Evolutionary conservation across 1,139 yeast species (phyloP), one percentile per base, ranked within the genome.

Genomic region (Yamadazyma blattariae): DNA sequence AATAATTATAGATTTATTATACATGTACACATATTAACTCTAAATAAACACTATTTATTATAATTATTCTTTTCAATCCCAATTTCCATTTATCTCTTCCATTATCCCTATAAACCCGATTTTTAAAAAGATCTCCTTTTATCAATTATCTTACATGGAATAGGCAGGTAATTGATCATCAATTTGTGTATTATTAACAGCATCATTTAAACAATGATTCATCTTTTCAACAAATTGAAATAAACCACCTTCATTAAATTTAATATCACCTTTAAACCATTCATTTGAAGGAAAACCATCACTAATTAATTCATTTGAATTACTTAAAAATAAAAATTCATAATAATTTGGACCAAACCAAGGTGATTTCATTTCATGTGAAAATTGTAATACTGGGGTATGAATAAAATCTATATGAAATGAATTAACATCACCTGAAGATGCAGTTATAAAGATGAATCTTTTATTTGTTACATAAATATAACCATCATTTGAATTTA

Each of bases 281-380:
- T 65, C 60, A 25, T 62, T 48, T 30, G 56, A 57, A 10, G 75
- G 74, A 25, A 69, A 61, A 2, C 79, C 74, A 31, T 73, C 77
- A 32, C 72, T 63, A 5, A 64, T 59, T 3, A 53, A 48, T 15
- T 50, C 36, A 19, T 41, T 44, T 3, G 54, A 40, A 3, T 61
- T 51, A 36, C 69, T 60, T 34, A 52, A 62, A 46, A 74, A 71
- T 29, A 65, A 37, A 32, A 71, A 64, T 44, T 64, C 63, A 70
- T 75, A 73, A 47, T 64, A 70, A 46, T 74, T 75, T 15, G 77
- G 64, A 0, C 81, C 81, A 48, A 74, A 71, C 79, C 78, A 74
- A 1, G 79, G 79, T 14, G 75, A 61, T 36, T 67, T 61, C 32
- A 74, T 44, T 35, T 62, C 57, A 47, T 70, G 72, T 0, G 68